phyloP scores from a whole-genome alignment of 2,329 filamentous ascomycete genomes.

The Pezicula neosporulosa region DNA sequence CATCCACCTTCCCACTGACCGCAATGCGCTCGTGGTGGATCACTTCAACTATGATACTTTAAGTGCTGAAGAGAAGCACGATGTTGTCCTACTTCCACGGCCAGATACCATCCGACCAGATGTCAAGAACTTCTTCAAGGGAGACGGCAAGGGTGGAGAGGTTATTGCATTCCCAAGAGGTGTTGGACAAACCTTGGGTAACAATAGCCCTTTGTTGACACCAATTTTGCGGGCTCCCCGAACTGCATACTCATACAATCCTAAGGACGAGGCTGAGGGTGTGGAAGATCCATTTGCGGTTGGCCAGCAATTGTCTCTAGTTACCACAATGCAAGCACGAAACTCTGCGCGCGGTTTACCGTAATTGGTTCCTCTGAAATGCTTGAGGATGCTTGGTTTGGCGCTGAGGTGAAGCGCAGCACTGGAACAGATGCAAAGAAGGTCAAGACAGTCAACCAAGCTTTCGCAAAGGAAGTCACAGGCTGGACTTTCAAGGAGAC shows the following conservation, averaged over 20 bases:
- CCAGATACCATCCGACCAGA: conserved; percentile 63
- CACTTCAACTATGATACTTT: conserved; percentile 89
- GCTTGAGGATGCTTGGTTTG: conserved; percentile 86
- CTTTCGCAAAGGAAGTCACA: conserved; percentile 81
- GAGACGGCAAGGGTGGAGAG: conserved; percentile 44
- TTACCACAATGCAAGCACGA: conserved; percentile 85
- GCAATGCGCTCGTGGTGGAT: conserved; percentile 82
- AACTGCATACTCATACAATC: conserved; percentile 91
- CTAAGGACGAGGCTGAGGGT: conserved; percentile 73
- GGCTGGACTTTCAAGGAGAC: conserved; percentile 96
- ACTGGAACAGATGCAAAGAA: conserved; percentile 45
- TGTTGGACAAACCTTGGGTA: conserved; percentile 78
- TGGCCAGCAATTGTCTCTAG: conserved; percentile 77
- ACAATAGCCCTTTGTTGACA: conserved; percentile 68
- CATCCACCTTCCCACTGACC: conserved; percentile 80
- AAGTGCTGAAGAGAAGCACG: conserved; percentile 78
- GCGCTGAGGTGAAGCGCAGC: conserved; percentile 63
- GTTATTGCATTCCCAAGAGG: conserved; percentile 78
- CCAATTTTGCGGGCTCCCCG: conserved; percentile 78
- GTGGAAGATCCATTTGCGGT: conserved; percentile 83
- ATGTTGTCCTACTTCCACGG: conserved; percentile 76
- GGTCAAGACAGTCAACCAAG: conserved; percentile 70
- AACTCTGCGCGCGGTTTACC: conserved; percentile 90
- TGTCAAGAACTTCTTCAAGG: conserved; percentile 74
- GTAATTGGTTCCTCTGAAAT: conserved; percentile 84